Evolutionary conservation across 768 basidiomycete species (phyloP), one percentile per base, ranked within the genome.

Genomic region (Filobasidium floriforme): DNA sequence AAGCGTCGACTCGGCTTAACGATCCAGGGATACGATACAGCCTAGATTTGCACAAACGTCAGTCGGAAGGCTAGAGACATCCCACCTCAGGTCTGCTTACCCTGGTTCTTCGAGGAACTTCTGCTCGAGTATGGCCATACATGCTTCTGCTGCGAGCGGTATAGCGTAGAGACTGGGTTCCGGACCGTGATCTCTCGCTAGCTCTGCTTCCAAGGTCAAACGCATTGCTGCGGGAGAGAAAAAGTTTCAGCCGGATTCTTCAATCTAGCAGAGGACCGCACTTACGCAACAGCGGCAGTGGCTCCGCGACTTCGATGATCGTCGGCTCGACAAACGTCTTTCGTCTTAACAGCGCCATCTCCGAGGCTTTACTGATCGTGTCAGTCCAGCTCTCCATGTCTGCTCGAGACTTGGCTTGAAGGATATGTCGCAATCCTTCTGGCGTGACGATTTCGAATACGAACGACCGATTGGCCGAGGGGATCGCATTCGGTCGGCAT

Each of bases 361-460:
- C 87, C 28, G 89, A 85, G 46, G 89, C 85, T 43, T 84, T 83
- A 43, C 83, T 83, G 68, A 92, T 86, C 28, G 85, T 86, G 19
- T 87, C 85, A 62, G 90, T 82, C 90, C 90, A 92, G 71, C 82
- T 85, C 62, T 76, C 80, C 85, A 89, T 86, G 70, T 90, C 89
- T 44, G 82, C 81, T 75, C 83, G 85, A 71, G 83, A 85, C 41
- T 84, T 77, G 0, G 89, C 87, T 75, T 92, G 90, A 18, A 92
- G 79, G 41, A 90, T 55, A 72, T 89, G 90, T 72, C 87, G 87
- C 0, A 89, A 89, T 9, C 90, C 90, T 73, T 92, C 90, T 75
- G 92, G 90, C 0, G 89, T 89, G 72, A 89, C 86, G 52, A 92
- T 81, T 73, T 88, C 85, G 81, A 92, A 89, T 59, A 85, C 86